Evolutionary conservation across 1,139 yeast species (phyloP), one percentile per base, ranked within the genome.

Genomic region (Geotrichum aggregatum): DNA sequence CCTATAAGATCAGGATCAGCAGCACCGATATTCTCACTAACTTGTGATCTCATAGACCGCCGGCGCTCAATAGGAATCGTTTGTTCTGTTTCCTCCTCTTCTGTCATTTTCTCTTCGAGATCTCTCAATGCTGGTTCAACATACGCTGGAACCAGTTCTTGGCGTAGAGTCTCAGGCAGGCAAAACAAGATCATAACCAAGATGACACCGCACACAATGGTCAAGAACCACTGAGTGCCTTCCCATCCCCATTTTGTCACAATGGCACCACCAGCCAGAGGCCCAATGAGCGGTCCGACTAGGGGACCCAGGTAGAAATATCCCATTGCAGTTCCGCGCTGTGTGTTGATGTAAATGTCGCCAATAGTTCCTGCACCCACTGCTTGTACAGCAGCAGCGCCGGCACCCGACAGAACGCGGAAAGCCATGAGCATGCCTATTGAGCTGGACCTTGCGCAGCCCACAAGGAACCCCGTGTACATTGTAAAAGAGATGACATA

Each of bases 281-380:
- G 96, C 10, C 94, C 83, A 6, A 86, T 60, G 54, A 88, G 74
- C 0, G 96, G 96, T 0, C 95, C 95, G 64, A 83, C 76, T 42
- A 88, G 74, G 0, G 95, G 89, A 0, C 96, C 96, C 44, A 87
- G 71, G 63, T 87, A 88, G 61, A 80, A 88, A 59, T 81, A 74
- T 0, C 96, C 95, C 82, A 88, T 79, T 11, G 94, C 94, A 5
- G 75, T 67, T 0, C 96, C 96, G 62, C 96, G 75, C 59, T 83
- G 79, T 40, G 81, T 78, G 3, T 84, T 82, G 2, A 76, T 71
- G 63, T 75, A 88, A 38, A 88, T 67, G 63, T 88, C 96, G 16
- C 87, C 79, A 43, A 88, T 81, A 0, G 95, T 86, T 2, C 95
- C 96, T 0, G 96, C 96, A 1, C 96, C 96, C 5, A 87, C 88